Conservation (phyloP, 345 rosid species). For the Dimocarpus longan region DNA sequence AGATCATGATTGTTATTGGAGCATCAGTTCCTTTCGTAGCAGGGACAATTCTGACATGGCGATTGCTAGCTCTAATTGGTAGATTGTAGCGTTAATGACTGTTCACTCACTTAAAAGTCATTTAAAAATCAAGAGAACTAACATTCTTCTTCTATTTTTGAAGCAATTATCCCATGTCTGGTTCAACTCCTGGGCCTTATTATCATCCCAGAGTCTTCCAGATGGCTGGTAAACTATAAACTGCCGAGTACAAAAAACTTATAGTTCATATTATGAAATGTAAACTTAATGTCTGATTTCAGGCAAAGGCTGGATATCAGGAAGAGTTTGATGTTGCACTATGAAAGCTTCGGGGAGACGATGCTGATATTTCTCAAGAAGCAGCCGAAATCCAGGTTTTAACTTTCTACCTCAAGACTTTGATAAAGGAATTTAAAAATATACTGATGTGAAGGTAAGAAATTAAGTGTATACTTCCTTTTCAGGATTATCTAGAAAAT, state of each 20-base stretch:
- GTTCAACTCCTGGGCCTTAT: slow-evolving; percentile 62
- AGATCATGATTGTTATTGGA: slow-evolving; percentile 73
- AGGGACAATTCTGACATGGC: slow-evolving; percentile 76
- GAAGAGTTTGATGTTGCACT: slow-evolving; percentile 9
- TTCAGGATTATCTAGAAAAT: neutral
- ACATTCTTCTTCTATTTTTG: slow-evolving; percentile 17
- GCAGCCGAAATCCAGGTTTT: slow-evolving; percentile 3
- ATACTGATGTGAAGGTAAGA: neutral
- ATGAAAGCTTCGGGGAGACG: neutral
- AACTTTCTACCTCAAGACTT: neutral
- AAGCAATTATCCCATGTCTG: slow-evolving; percentile 73
- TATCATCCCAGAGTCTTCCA: slow-evolving; percentile 83
- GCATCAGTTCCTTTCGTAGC: slow-evolving; percentile 58
- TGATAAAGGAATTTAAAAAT: neutral
- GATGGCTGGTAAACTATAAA: slow-evolving; percentile 70
- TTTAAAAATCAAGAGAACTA: neutral
- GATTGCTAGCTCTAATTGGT: slow-evolving; percentile 72
- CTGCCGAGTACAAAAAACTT: neutral
- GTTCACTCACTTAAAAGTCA: neutral
- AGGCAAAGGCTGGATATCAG: slow-evolving; percentile 66
- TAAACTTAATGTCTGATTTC: slow-evolving; percentile 17
- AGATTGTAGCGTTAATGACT: neutral
- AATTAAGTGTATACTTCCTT: neutral
- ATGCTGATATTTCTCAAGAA: slow-evolving; percentile 1
- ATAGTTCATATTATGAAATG: neutral